A percentile compares a stretch with the other conserved stretches of the same genome.
phyloP scores from a whole-genome alignment of 495 filamentous ascomycete genomes.

The Entonaema liquescens region DNA sequence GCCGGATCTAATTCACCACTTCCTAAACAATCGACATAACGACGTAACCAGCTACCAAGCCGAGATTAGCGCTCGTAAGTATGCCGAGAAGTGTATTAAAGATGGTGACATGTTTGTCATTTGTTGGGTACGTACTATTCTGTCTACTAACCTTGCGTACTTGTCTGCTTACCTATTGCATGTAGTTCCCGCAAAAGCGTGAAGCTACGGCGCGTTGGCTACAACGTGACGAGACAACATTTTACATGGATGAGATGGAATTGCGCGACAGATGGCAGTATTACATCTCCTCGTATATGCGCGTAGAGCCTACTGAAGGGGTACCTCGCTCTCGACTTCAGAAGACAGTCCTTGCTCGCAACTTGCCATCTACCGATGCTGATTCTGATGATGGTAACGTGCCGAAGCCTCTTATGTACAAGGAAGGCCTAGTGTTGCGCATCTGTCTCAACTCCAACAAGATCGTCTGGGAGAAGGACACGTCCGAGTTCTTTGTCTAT shows the following conservation, averaged over 20 bases:
- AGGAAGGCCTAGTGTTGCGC: conserved; percentile 79
- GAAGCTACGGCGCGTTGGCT: conserved; percentile 74
- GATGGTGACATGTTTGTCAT: conserved; percentile 91
- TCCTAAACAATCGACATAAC: conserved; percentile 80
- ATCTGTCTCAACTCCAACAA: conserved; percentile 86
- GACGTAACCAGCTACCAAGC: conserved; percentile 83
- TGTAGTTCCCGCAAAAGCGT: conserved; percentile 63
- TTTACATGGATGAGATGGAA: conserved; percentile 71
- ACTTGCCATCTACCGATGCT: conserved; percentile 65
- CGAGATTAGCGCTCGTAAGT: conserved; percentile 86
- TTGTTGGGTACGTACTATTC: conserved; percentile 71
- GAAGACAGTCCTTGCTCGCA: conserved; percentile 77
- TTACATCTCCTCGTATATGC: conserved; percentile 90
- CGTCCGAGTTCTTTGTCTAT: conserved; percentile 63
- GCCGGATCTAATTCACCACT: conserved; percentile 81
- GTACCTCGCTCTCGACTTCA: conserved; percentile 69
- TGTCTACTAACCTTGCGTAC: not conserved
- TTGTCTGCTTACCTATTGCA: conserved; percentile 29
- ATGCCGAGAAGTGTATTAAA: conserved; percentile 84
- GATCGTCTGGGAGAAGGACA: conserved; percentile 77
- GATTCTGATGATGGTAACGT: conserved; percentile 56
- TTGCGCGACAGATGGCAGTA: conserved; percentile 78
- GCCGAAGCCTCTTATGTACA: conserved; percentile 65
- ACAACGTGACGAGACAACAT: conserved; percentile 81
- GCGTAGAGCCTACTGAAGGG: conserved; percentile 89